Evolutionary conservation across 208 protist genomes (phyloP).

Genomic region (Crithidia brevicula): DNA sequence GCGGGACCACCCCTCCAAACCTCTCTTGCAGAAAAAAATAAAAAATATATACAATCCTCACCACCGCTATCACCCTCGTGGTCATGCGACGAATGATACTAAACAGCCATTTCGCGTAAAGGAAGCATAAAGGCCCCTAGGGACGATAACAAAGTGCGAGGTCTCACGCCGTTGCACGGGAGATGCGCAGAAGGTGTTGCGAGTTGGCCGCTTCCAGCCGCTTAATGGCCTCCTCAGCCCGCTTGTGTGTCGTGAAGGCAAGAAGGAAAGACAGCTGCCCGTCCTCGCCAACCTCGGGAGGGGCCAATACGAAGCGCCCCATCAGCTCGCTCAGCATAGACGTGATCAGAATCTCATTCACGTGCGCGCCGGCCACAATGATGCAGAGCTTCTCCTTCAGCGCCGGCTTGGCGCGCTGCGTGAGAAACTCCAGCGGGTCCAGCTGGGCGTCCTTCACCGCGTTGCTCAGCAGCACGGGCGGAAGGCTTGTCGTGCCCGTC

Average conservation of each 20-base stretch:
- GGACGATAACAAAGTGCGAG: not conserved
- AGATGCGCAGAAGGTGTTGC: constrained; percentile 19
- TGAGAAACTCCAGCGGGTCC: constrained; percentile 36
- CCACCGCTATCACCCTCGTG: not conserved
- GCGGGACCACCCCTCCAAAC: not conserved
- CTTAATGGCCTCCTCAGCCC: constrained; percentile 28
- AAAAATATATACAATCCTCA: not conserved
- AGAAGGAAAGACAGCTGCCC: constrained; percentile 24
- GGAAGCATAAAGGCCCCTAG: not conserved
- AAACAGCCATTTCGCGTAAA: not conserved
- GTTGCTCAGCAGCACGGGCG: constrained; percentile 42
- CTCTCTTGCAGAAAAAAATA: not conserved
- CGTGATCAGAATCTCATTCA: constrained; percentile 39
- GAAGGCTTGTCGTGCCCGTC: constrained; percentile 40
- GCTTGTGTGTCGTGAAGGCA: constrained; percentile 37
- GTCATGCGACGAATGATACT: no score
- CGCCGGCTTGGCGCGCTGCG: constrained; percentile 23
- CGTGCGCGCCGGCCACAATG: constrained; percentile 36
- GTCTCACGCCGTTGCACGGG: constrained; percentile 10
- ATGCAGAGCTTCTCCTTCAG: constrained; percentile 39
- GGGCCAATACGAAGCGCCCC: constrained; percentile 53
- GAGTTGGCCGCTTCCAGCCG: constrained; percentile 25
- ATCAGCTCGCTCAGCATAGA: constrained; percentile 43
- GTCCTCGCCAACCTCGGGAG: constrained; percentile 35
- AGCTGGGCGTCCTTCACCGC: constrained; percentile 30